A percentile compares a stretch with the other conserved stretches of the same genome.
These are phyloP conservation scores for Rhizophagus clarus DNA, from an alignment of 192 early-diverging fungal genomes.

Conservation along the genomic window DNA sequence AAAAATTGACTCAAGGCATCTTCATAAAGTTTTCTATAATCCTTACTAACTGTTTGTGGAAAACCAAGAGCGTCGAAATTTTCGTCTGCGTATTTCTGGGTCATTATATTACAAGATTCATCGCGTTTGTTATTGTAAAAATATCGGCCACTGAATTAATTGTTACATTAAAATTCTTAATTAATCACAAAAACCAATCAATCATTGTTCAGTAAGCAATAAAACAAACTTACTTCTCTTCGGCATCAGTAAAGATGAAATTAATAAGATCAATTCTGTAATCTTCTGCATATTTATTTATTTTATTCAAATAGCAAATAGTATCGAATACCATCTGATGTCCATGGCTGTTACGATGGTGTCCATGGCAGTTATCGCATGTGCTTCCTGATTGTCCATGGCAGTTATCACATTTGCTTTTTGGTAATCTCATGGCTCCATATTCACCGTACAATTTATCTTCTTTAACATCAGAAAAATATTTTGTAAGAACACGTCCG, in stretches of 20 bases:
- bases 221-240: constrained; percentile 13
- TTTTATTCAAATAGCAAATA: constrained; percentile 30
- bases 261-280: constrained; percentile 22
- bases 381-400: no score
- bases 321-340: constrained; percentile 39
- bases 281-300: background rate
- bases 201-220: no score
- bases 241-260: constrained; percentile 14
- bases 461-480: constrained; percentile 32
- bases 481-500: constrained; percentile 37
- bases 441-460: constrained; percentile 31
- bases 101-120: background rate
- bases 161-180: no score
- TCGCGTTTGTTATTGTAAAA: background rate
- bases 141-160: background rate
- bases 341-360: background rate
- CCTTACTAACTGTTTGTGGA: background rate
- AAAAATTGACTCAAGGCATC: background rate
- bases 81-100: background rate
- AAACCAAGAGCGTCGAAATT: background rate
- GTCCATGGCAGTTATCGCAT: no score
- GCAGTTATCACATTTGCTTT: background rate
- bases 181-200: background rate
- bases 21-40: background rate
- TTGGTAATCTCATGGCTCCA: constrained; percentile 35